A percentile compares a stretch with the other conserved stretches of the same genome.
phyloP scores from a whole-genome alignment of 345 rosid genomes.

The Microcos paniculata region DNA sequence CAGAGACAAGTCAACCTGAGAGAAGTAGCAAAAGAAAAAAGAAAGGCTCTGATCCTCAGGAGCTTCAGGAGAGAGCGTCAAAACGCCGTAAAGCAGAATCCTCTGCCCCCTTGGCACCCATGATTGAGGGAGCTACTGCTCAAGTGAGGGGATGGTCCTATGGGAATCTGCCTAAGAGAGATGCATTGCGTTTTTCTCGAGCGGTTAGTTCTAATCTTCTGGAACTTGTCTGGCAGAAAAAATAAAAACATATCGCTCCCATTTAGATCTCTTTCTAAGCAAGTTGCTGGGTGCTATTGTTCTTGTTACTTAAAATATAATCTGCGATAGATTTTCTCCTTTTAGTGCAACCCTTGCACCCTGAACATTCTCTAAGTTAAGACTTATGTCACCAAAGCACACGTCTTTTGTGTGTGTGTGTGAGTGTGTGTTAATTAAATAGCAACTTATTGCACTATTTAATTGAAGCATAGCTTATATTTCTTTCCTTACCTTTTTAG shows the following conservation, averaged over 20 bases:
- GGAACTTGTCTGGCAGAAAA: background rate
- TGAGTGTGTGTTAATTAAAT: too few relatives aligned
- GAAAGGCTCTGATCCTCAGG: conserved; percentile 71
- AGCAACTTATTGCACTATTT: background rate
- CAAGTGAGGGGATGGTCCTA: conserved; percentile 98
- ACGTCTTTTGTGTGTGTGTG: background rate
- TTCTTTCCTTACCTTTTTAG: too few relatives aligned
- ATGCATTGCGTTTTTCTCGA: conserved; percentile 91
- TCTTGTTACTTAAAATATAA: background rate
- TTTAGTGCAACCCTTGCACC: background rate
- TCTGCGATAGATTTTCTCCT: background rate
- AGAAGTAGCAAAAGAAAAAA: conserved; percentile 83
- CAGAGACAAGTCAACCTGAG: conserved; percentile 72
- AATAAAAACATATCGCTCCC: background rate
- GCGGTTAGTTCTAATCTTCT: conserved; percentile 47
- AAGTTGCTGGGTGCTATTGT: background rate
- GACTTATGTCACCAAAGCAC: background rate
- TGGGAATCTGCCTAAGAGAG: conserved; percentile 95
- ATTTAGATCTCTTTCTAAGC: background rate
- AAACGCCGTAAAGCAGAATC: conserved; percentile 86
- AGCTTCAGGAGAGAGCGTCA: conserved; percentile 59
- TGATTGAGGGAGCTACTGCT: conserved; percentile 88
- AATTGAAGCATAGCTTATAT: too few relatives aligned
- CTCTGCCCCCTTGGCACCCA: conserved; percentile 58
- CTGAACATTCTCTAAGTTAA: background rate